phyloP scores from a whole-genome alignment of 1,139 yeast species.

The Lodderomyces margitis region DNA sequence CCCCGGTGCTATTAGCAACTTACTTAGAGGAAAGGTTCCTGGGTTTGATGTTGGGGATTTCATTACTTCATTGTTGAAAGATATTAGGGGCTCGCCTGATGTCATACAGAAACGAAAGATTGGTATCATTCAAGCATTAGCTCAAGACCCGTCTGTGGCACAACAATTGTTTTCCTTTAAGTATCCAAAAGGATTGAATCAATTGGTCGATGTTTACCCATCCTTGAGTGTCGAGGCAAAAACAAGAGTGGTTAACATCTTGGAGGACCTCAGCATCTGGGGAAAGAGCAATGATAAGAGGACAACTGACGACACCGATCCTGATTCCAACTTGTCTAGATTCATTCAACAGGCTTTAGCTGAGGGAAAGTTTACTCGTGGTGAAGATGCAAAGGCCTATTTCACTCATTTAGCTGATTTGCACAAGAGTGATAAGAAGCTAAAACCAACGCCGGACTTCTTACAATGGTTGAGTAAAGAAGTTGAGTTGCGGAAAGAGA shows the following conservation, averaged over 20 bases:
- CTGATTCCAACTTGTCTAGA: constrained; percentile 27
- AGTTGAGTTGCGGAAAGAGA: constrained; percentile 38
- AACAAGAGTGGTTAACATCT: constrained; percentile 35
- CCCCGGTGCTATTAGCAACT: constrained; percentile 51
- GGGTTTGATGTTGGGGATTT: constrained; percentile 11
- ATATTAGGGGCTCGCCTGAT: constrained; percentile 19
- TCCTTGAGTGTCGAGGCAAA: constrained; percentile 28
- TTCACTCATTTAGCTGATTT: constrained; percentile 44
- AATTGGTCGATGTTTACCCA: constrained; percentile 29
- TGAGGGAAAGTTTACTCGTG: constrained; percentile 23
- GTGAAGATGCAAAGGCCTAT: constrained; percentile 39
- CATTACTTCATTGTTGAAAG: constrained; percentile 19
- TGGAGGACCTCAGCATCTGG: constrained; percentile 36
- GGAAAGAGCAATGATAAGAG: constrained; percentile 21
- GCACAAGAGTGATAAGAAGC: constrained; percentile 23
- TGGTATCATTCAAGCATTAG: constrained; percentile 47
- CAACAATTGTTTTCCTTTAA: constrained; percentile 24
- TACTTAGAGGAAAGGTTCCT: constrained; percentile 15
- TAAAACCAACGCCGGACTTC: constrained; percentile 36
- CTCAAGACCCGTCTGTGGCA: constrained; percentile 30
- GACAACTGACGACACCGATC: constrained; percentile 21
- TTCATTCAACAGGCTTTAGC: constrained; percentile 31
- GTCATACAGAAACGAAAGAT: constrained; percentile 45
- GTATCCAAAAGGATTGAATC: constrained; percentile 22
- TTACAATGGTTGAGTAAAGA: constrained; percentile 64